Evolutionary conservation across 2,329 filamentous ascomycete species (phyloP), one percentile per base, ranked within the genome.

Genomic region (Ascochyta viciae-villosae): DNA sequence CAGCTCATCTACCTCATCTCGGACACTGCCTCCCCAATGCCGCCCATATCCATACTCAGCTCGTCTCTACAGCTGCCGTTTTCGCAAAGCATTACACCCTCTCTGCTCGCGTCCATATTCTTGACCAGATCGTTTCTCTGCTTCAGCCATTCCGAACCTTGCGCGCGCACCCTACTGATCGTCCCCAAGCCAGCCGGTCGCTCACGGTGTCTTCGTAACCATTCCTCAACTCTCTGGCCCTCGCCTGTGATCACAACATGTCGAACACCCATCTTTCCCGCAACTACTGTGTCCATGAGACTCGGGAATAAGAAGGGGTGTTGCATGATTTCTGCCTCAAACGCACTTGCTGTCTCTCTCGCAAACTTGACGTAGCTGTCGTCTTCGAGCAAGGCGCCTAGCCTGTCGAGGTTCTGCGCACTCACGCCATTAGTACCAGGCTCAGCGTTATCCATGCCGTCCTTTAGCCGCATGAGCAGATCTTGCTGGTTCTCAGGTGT

Each of bases 221-320:
- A 80, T 29, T 76, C 72, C 4, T 78, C 72, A 0, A 78, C 76
- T 38, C 61, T 73, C 41, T 73, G 74, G 27, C 73, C 81, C 39
- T 80, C 76, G 8, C 83, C 81, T 1, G 83, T 78, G 6, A 88
- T 78, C 9, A 88, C 82, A 2, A 87, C 72, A 16, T 83, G 83
- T 50, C 83, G 83, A 2, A 87, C 83, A 0, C 92, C 92, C 3
- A 96, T 76, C 56, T 89, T 85, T 4, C 88, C 85, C 1, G 87
- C 86, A 9, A 96, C 91, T 2, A 98, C 86, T 0, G 85, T 85
- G 3, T 86, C 85, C 66, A 98, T 82, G 65, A 98, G 82, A 4
- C 90, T 90, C 0, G 91, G 88, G 76, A 96, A 98, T 2, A 98
- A 82, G 82, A 95, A 96, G 0, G 95, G 92, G 67, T 98, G 92